Conservation (phyloP, 805 yeast genomes). For the Candida manassasensis region DNA sequence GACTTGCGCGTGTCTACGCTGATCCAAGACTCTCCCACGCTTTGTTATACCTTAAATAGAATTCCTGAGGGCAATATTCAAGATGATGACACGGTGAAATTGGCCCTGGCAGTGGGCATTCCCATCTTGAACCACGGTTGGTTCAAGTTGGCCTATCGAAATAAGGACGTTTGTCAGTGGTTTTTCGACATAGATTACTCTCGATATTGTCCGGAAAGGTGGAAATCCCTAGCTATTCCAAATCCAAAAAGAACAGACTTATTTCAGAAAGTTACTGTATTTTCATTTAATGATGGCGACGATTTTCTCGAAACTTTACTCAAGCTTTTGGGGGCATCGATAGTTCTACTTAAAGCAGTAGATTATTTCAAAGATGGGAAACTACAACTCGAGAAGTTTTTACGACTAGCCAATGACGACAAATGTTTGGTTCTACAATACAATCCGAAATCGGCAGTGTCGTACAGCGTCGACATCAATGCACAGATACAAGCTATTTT, state of each 20-base stretch:
- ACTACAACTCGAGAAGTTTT: conserved; percentile 3
- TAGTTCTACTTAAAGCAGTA: conserved; percentile 1
- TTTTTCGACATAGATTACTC: conserved; percentile 12
- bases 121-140: conserved; percentile 25
- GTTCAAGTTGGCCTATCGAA: conserved; percentile 14
- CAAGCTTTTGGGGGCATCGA: conserved; percentile 11
- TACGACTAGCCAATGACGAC: conserved; percentile 1
- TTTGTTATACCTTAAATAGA: background rate
- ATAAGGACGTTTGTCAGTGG: conserved; percentile 19
- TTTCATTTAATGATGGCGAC: conserved; percentile 3
- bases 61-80: conserved; percentile 2
- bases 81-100: conserved; percentile 12
- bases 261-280: conserved; percentile 11
- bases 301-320: conserved; percentile 13
- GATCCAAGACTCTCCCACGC: too few relatives aligned
- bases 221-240: conserved; percentile 10
- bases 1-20: background rate
- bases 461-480: background rate
- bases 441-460: background rate
- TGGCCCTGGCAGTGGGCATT: conserved; percentile 24
- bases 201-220: conserved; percentile 12
- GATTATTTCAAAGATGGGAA: conserved; percentile 3
- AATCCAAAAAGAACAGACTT: conserved; percentile 11
- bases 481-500: conserved; percentile 1
- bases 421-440: conserved; percentile 2